These are phyloP conservation scores for Sporothrix pallida DNA, from an alignment of 2,329 filamentous ascomycete species.

Conservation along the genomic window DNA sequence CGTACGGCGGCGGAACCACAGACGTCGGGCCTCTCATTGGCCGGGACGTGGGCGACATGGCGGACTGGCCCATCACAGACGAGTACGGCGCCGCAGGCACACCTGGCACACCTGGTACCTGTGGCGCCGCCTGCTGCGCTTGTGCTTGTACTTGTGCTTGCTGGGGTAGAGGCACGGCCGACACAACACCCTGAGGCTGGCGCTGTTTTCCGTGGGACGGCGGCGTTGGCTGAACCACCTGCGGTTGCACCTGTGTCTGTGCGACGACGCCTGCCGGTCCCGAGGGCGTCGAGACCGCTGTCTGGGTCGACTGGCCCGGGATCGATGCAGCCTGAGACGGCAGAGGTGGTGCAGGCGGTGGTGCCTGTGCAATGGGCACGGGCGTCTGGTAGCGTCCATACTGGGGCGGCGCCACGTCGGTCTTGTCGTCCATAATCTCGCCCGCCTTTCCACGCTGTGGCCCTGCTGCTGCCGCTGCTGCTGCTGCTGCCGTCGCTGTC, in stretches of 20 bases:
- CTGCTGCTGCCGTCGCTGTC: neutral
- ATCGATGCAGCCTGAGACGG: constrained; percentile 34
- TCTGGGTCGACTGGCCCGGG: no score
- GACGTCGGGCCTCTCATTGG: constrained; percentile 29
- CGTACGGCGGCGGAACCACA: constrained; percentile 31
- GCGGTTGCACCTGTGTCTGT: constrained; percentile 28
- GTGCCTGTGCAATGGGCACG: constrained; percentile 45
- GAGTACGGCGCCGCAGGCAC: no score
- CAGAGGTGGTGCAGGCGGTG: constrained; percentile 41
- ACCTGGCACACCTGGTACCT: neutral
- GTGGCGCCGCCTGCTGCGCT: constrained; percentile 42
- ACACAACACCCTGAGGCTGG: constrained; percentile 33
- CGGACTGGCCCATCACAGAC: neutral
- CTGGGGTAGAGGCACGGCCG: constrained; percentile 32
- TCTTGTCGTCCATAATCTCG: constrained; percentile 46
- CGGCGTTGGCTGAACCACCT: constrained; percentile 30
- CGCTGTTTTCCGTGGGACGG: constrained; percentile 36
- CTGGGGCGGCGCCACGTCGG: constrained; percentile 44
- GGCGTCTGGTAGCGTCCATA: constrained; percentile 44
- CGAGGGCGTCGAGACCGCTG: no score
- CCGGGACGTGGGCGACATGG: constrained; percentile 55
- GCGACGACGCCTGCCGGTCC: constrained; percentile 31
- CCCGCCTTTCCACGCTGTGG: constrained; percentile 18
- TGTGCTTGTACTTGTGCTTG: neutral
- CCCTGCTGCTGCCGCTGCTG: constrained; percentile 17